Evolutionary conservation across 2,329 filamentous ascomycete genomes (phyloP), one percentile per base, ranked within the genome.

Genomic region (Cadophora sp.): DNA sequence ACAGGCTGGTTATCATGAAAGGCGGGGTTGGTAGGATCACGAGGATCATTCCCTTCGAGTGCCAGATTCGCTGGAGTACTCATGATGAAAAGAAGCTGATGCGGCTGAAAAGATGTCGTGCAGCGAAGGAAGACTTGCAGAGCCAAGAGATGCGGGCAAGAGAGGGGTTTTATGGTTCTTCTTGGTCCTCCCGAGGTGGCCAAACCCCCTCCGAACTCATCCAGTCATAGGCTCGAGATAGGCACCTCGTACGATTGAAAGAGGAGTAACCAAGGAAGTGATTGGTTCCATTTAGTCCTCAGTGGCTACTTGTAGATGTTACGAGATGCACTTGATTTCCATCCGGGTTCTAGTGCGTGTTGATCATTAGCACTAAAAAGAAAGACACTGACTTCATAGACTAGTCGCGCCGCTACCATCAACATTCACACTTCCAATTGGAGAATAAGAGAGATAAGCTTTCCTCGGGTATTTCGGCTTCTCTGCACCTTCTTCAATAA

Each of bases 1-100:
- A 72, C 66, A 7, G 72, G 63, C 16, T 69, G 62, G 4, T 68
- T 65, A 26, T 34, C 58, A 5, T 37, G 50, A 3, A 29, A 16
- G 4, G 65, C 31, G n/a, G 71, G 66, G 46, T 72, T 69, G 11
- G 66, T 63, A 53, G 71, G 56, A 56, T 72, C 69, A 27, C 74
- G 71, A 64, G 73, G 72, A 65, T 74, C 74, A 29, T 67, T 69
- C 31, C 73, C 73, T 43, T 75, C 69, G 11, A 75, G 67, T 19
- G 73, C 73, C n/a, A 76, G 68, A 48, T 27, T 62, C 24, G 73
- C 72, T 29, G 61, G n/a, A 31, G 46, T 62, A 19, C 31, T 67
- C 71, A 74, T 74, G 22, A n/a, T 69, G 69, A 60, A 43, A 6
- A 51, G 40, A 50, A 24, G 29, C 55, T 24, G 29, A 46, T 55